Evolutionary conservation across 2,329 filamentous ascomycete species (phyloP).

Genomic region (Ilyonectria mors-panacis): DNA sequence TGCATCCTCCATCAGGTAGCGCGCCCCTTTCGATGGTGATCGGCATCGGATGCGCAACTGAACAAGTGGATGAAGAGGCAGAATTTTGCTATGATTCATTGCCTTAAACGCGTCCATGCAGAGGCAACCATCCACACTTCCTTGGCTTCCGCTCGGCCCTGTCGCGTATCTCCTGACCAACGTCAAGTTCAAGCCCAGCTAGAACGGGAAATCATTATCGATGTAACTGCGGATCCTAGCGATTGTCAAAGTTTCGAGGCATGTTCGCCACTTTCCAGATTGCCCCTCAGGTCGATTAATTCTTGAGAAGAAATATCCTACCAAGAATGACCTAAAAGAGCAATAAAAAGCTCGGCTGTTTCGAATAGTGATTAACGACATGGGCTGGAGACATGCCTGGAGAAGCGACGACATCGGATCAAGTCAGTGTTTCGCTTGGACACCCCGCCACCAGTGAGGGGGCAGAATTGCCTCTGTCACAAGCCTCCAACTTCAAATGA

Average conservation of each 20-base stretch:
- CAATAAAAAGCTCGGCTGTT: conserved; percentile 15
- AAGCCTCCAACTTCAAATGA: conserved; percentile 23
- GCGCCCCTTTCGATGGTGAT: conserved; percentile 28
- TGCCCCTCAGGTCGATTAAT: neutral
- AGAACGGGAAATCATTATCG: conserved; percentile 3
- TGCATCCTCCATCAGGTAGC: conserved; percentile 26
- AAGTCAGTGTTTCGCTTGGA: conserved; percentile 18
- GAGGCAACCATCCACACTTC: conserved; percentile 13
- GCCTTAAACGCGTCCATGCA: conserved; percentile 14
- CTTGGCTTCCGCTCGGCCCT: conserved; percentile 10
- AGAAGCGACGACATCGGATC: neutral
- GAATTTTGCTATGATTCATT: conserved; percentile 27
- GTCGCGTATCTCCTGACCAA: conserved; percentile 3
- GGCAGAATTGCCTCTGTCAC: conserved; percentile 29
- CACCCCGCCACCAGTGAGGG: conserved; percentile 11
- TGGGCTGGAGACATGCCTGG: conserved; percentile 2
- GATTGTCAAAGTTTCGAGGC: conserved; percentile 5
- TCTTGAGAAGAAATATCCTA: conserved; percentile 1
- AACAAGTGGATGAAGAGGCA: conserved; percentile 17
- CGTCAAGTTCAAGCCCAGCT: neutral
- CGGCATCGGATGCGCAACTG: conserved; percentile 20
- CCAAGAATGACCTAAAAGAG: conserved; percentile 10
- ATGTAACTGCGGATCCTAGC: conserved; percentile 16
- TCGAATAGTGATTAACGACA: conserved; percentile 5
- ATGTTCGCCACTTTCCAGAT: conserved; percentile 7